Evolutionary conservation across 495 filamentous ascomycete genomes (phyloP), one percentile per base, ranked within the genome.

Genomic region (Neurospora discreta): DNA sequence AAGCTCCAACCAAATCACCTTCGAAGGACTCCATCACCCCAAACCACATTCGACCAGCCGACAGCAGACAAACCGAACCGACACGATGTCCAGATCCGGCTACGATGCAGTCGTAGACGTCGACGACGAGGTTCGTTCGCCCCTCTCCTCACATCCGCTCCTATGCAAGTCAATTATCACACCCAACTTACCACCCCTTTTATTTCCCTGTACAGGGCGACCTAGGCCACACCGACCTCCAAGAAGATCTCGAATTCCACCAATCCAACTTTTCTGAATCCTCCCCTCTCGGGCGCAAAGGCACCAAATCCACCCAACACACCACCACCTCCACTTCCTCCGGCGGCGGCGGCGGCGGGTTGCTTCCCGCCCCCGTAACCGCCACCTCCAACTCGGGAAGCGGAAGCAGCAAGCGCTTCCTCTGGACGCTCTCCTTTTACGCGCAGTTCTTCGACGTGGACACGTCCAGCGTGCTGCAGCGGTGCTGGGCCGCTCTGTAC

Each of bases 161-260:
- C 41, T 8, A 43, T 6, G 33, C 3, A 3, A 36, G 33, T 43
- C n/a, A 68, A 40, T 71, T 70, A 10, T 39, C 3, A 26, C 33
- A 36, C 44, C 58, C 15, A 39, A 5, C 42, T 39, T 23, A 39
- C 71, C 23, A 58, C 38, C 39, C 68, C n/a, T 36, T 36, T 36
- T 36, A n/a, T 5, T 3, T 16, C 16, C 43, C 18, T 33, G 1
- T 42, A 69, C 76, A 98, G 93, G 95, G 95, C 81, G 95, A 99
- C 84, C 90, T 99, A 73, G 95, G 95, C 76, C 93, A 98, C 83
- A 98, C 95, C 41, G 95, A 99, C 81, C 90, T 98, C 15, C 92
- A 98, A 85, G 94, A 97, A 79, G 96, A 98, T 84, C 93, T 98
- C 74, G 96, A 98, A 87, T 99, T 99, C 84, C 95, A 99, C 86